Percentiles rank a stretch among this genome's conserved stretches.
These are phyloP conservation scores for Metarhizium robertsii DNA, from an alignment of 2,329 filamentous ascomycete genomes.

Conservation along the genomic window DNA sequence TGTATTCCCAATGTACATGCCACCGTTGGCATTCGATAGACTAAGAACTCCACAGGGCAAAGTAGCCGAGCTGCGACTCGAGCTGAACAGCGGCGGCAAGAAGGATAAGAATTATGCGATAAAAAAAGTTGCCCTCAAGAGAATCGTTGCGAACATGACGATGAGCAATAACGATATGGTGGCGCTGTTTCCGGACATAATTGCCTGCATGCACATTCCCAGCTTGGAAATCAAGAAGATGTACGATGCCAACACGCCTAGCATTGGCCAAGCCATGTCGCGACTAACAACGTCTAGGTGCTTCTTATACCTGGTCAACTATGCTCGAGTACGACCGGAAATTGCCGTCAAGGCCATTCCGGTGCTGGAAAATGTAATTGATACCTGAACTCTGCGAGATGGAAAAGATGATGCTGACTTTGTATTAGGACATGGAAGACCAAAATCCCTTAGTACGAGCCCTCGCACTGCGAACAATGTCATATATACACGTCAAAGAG, in stretches of 20 bases:
- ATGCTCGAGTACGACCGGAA: slow-evolving; percentile 87
- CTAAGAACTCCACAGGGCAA: slow-evolving; percentile 76
- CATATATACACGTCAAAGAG: slow-evolving; percentile 92
- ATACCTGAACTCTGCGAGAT: background rate
- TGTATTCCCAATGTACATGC: slow-evolving; percentile 47
- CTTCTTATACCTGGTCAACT: slow-evolving; percentile 95
- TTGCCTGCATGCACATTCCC: slow-evolving; percentile 88
- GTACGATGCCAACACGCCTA: slow-evolving; percentile 35
- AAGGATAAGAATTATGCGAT: slow-evolving; percentile 94
- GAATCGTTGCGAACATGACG: slow-evolving; percentile 99
- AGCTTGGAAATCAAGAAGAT: slow-evolving; percentile 99
- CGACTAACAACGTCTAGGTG: slow-evolving; percentile 52
- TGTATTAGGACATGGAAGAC: slow-evolving; percentile 79
- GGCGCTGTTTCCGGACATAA: slow-evolving; percentile 88
- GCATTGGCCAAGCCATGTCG: background rate
- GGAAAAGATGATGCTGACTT: slow-evolving; percentile 9
- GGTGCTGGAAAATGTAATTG: slow-evolving; percentile 65
- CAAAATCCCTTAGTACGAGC: slow-evolving; percentile 86
- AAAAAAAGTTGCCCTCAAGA: slow-evolving; percentile 98
- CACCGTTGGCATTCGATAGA: slow-evolving; percentile 33
- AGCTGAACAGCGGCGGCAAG: slow-evolving; percentile 88
- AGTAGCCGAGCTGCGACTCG: slow-evolving; percentile 90
- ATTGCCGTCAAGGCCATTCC: slow-evolving; percentile 89
- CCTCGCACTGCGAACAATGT: slow-evolving; percentile 87
- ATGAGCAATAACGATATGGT: slow-evolving; percentile 99